A percentile compares a stretch with the other conserved stretches of the same genome.
Conservation (phyloP, 2,329 filamentous ascomycete genomes). For the Davidsoniella neocaledoniae region DNA sequence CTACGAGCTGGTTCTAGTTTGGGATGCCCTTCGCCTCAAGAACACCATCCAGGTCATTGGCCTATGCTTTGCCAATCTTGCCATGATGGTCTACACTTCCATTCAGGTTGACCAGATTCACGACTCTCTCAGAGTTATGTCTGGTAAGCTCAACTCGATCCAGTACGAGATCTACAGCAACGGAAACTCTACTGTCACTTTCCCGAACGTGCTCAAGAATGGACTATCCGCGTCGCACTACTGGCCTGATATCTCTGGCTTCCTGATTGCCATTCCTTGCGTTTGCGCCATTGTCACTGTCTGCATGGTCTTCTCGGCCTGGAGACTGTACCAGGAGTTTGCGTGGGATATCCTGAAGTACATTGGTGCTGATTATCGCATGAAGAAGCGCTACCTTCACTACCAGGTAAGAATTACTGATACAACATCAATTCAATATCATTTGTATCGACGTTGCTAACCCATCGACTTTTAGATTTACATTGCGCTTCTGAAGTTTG, state of each 20-base stretch:
- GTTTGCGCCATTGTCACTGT: slow-evolving; percentile 64
- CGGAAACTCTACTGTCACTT: slow-evolving; percentile 3
- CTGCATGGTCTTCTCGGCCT: slow-evolving; percentile 59
- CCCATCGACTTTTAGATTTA: slow-evolving; percentile 50
- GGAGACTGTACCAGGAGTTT: slow-evolving; percentile 97
- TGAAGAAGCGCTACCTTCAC: slow-evolving; percentile 91
- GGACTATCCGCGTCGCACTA: slow-evolving; percentile 34
- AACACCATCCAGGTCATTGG: slow-evolving; percentile 99
- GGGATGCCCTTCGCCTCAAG: slow-evolving; percentile 83
- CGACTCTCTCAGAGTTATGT: slow-evolving; percentile 40
- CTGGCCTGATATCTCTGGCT: slow-evolving; percentile 55
- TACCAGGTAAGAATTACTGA: slow-evolving; percentile 55
- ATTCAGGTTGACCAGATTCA: slow-evolving; percentile 86
- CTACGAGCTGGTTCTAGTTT: slow-evolving; percentile 78
- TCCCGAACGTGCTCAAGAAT: slow-evolving; percentile 15
- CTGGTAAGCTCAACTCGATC: slow-evolving; percentile 1
- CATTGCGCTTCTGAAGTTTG: slow-evolving; percentile 93
- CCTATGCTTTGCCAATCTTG: slow-evolving; percentile 80
- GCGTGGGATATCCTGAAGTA: slow-evolving; percentile 99
- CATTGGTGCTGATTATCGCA: slow-evolving; percentile 88
- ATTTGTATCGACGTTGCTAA: neutral
- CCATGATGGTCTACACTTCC: slow-evolving; percentile 78
- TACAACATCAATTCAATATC: neutral
- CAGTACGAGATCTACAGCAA: slow-evolving; percentile 8
- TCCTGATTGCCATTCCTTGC: slow-evolving; percentile 69